Evolutionary conservation across 805 yeast genomes (phyloP).

Genomic region (Saccharomycopsis sp.): DNA sequence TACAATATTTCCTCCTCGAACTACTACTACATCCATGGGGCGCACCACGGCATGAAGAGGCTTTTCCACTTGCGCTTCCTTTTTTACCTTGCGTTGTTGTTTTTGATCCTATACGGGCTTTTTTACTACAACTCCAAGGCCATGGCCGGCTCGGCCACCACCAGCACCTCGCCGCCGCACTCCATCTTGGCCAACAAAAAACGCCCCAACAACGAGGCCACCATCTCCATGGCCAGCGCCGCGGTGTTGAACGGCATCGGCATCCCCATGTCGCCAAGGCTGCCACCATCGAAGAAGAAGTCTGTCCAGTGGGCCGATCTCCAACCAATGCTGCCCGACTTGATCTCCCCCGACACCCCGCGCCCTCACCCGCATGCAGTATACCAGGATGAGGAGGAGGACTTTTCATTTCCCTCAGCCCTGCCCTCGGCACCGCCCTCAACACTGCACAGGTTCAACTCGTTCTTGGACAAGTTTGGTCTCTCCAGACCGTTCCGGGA

Average conservation of each 20-base stretch:
- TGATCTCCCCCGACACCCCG: neutral
- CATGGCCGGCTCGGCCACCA: neutral
- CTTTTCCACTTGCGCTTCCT: slow-evolving; percentile 15
- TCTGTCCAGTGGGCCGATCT: slow-evolving; percentile 22
- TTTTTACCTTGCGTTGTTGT: slow-evolving; percentile 11
- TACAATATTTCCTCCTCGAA: slow-evolving; percentile 12
- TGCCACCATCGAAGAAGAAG: slow-evolving; percentile 12
- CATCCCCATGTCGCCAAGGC: neutral
- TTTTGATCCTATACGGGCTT: slow-evolving; percentile 14
- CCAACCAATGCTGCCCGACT: slow-evolving; percentile 8
- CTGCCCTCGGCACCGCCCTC: neutral
- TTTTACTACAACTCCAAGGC: slow-evolving; percentile 17
- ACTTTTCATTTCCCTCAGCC: neutral
- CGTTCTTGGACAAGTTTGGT: slow-evolving; percentile 6
- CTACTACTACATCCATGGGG: slow-evolving; percentile 2
- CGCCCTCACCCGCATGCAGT: neutral
- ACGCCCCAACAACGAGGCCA: neutral
- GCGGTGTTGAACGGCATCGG: slow-evolving; percentile 1
- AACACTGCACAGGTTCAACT: neutral
- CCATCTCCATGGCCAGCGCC: neutral
- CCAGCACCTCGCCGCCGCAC: slow-evolving; percentile 10
- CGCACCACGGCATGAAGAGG: slow-evolving; percentile 6
- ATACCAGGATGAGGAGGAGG: neutral
- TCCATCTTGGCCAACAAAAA: slow-evolving; percentile 16
- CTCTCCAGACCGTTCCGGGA: neutral